Percentiles rank a stretch among this genome's conserved stretches.
phyloP scores from a whole-genome alignment of 2,329 filamentous ascomycete species.

The Nothophaeocryptopus gaeumannii region DNA sequence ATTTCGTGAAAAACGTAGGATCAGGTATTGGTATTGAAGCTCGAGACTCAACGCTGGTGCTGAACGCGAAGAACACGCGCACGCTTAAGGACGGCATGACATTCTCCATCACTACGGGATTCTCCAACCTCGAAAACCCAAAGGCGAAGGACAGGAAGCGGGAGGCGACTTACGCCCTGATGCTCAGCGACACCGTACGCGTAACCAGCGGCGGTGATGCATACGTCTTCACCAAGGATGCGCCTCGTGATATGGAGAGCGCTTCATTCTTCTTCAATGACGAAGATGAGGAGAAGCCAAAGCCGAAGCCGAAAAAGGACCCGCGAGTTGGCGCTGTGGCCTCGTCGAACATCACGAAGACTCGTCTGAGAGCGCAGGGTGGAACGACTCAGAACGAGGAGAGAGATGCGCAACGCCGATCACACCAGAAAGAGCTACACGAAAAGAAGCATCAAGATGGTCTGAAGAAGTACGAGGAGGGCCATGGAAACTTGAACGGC shows the following conservation, averaged over 20 bases:
- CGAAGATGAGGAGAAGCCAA: slow-evolving; percentile 79
- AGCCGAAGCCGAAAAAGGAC: slow-evolving; percentile 86
- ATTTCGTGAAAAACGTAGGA: slow-evolving; percentile 90
- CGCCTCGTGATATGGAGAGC: slow-evolving; percentile 84
- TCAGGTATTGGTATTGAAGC: slow-evolving; percentile 91
- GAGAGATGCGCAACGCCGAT: slow-evolving; percentile 78
- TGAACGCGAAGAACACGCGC: slow-evolving; percentile 83
- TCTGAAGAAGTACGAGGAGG: slow-evolving; percentile 78
- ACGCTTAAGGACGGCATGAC: slow-evolving; percentile 96
- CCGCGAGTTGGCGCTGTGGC: slow-evolving; percentile 80
- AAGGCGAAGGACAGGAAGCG: slow-evolving; percentile 86
- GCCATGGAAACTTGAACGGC: slow-evolving; percentile 79
- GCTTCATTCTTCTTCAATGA: slow-evolving; percentile 99
- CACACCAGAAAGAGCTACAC: slow-evolving; percentile 88
- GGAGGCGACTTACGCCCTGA: slow-evolving; percentile 75
- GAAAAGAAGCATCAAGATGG: slow-evolving; percentile 87
- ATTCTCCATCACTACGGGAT: slow-evolving; percentile 81
- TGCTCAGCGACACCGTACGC: slow-evolving; percentile 90
- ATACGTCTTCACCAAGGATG: slow-evolving; percentile 90
- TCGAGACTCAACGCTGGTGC: slow-evolving; percentile 74
- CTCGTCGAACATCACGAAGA: slow-evolving; percentile 92
- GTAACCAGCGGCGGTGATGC: slow-evolving; percentile 69
- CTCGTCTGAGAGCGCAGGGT: slow-evolving; percentile 85
- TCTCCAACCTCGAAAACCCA: slow-evolving; percentile 84
- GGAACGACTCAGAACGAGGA: slow-evolving; percentile 86